Percentiles rank a stretch among this genome's conserved stretches.
These are phyloP conservation scores for Ceratocystis colombiana DNA, from an alignment of 2,329 filamentous ascomycete species.

Conservation along the genomic window DNA sequence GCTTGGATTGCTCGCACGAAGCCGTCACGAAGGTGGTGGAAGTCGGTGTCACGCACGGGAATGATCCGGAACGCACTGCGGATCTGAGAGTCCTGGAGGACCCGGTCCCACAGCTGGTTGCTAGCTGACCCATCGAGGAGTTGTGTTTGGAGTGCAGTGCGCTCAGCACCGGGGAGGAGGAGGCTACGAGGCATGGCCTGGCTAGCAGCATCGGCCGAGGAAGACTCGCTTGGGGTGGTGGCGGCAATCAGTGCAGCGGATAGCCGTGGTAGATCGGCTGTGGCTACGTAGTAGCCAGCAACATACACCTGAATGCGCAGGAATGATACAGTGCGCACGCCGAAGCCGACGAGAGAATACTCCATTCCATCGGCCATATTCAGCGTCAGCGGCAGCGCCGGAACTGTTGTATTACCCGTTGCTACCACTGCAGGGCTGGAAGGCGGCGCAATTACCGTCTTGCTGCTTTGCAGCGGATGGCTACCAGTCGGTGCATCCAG, in stretches of 20 bases:
- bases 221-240: conserved; percentile 57
- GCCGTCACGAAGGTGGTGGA: conserved; percentile 81
- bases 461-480: conserved; percentile 19
- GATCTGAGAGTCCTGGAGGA: conserved; percentile 58
- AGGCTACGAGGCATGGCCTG: conserved; percentile 1
- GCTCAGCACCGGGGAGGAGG: conserved; percentile 64
- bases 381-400: conserved; percentile 65
- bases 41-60: conserved; percentile 89
- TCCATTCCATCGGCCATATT: conserved; percentile 49
- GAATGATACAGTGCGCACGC: conserved; percentile 83
- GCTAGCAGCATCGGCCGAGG: too few relatives aligned
- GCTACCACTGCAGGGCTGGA: conserved; percentile 30
- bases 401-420: conserved; percentile 71
- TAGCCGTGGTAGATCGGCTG: conserved; percentile 67
- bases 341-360: conserved; percentile 81
- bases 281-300: conserved; percentile 83
- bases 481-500: conserved; percentile 22
- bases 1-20: conserved; percentile 78
- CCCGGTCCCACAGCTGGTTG: conserved; percentile 61
- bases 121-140: conserved; percentile 61
- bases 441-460: conserved; percentile 18
- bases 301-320: conserved; percentile 88
- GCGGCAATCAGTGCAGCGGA: conserved; percentile 67
- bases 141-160: conserved; percentile 56
- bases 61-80: conserved; percentile 72